Conservation (phyloP, 257 asterid species). For the Forsythia viridissima region DNA sequence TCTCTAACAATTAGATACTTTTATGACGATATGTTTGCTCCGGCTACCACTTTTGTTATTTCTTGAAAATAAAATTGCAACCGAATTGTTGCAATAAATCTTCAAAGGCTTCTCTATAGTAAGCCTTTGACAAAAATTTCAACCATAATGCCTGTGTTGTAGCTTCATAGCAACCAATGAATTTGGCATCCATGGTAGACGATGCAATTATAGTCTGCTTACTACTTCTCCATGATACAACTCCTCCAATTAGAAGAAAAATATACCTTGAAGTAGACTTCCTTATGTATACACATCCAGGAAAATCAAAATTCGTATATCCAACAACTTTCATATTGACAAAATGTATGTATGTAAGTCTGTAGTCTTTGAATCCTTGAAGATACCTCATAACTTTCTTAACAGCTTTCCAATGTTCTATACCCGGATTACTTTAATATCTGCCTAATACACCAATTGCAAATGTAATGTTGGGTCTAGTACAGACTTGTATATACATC, state of each 20-base stretch:
- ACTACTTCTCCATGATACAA: background rate
- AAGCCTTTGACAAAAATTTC: background rate
- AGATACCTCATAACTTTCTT: too few species aligned
- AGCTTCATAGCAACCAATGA: background rate
- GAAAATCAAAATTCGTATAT: too few species aligned
- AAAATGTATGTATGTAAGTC: too few species aligned
- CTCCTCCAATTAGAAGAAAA: background rate
- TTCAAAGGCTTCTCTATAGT: background rate
- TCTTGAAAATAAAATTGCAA: background rate
- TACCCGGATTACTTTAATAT: too few species aligned
- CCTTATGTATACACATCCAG: too few species aligned
- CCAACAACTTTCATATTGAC: too few species aligned
- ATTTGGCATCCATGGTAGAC: background rate
- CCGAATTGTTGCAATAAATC: constrained; percentile 1
- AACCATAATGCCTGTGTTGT: background rate
- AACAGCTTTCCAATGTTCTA: too few species aligned
- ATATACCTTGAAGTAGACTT: too few species aligned
- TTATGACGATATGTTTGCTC: background rate
- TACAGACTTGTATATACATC: background rate
- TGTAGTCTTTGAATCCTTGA: too few species aligned
- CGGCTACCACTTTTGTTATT: background rate
- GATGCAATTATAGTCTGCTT: background rate
- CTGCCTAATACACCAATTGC: too few species aligned
- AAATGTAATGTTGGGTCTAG: background rate
- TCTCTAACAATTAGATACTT: too few species aligned